Conservation (phyloP, 1,139 yeast species). For the Nematodospora anomalae region DNA sequence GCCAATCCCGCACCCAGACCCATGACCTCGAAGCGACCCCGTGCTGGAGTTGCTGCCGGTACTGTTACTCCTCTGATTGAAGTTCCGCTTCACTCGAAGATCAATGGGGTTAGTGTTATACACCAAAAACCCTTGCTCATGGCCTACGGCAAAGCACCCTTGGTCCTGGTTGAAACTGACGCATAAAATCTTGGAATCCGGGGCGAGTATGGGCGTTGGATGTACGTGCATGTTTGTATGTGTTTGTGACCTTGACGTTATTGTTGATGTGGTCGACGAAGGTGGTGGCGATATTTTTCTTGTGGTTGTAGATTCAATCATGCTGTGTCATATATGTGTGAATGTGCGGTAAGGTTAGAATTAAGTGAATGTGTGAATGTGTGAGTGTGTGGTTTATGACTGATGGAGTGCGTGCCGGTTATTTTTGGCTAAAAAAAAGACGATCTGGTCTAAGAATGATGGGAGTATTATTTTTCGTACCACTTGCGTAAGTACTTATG, state of each 20-base stretch:
- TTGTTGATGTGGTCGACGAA: neutral
- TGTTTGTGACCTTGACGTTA: neutral
- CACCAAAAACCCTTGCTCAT: constrained; percentile 81
- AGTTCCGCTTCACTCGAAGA: constrained; percentile 66
- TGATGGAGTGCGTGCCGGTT: no score
- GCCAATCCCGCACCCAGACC: constrained; percentile 57
- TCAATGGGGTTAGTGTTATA: constrained; percentile 88
- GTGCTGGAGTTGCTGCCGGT: constrained; percentile 6
- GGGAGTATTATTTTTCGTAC: no score
- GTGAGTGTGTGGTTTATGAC: no score
- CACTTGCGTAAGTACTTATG: no score
- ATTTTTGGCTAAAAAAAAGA: no score
- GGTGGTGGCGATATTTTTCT: no score
- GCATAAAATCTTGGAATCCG: constrained; percentile 48
- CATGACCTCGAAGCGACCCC: constrained; percentile 9
- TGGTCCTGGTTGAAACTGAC: constrained; percentile 85
- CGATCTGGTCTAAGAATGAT: no score
- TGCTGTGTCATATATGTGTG: no score
- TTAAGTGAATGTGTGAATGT: no score
- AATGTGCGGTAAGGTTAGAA: no score
- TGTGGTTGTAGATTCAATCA: neutral
- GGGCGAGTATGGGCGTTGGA: neutral
- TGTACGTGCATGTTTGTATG: neutral
- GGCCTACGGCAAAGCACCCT: constrained; percentile 84
- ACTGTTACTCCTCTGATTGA: constrained; percentile 20